Base-by-base conservation (phyloP, 2,329 filamentous ascomycete genomes). In the Phialocephala subalpina region DNA sequence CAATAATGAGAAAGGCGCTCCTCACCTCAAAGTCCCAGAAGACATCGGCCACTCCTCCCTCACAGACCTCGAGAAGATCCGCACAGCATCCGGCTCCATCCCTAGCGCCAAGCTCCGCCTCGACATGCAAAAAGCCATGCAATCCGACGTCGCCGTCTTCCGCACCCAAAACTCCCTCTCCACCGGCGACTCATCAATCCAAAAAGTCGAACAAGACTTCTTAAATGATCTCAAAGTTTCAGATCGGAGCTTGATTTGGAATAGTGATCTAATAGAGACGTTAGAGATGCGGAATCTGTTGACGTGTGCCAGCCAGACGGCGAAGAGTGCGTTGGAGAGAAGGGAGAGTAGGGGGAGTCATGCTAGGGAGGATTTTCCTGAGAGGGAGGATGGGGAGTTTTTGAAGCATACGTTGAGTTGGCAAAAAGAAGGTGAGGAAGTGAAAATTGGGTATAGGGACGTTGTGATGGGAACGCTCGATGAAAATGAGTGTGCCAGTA, bases 11-110 rank as follows among this genome's bases (percentile, higher is more conserved):
- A 69, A 81, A 80, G 58, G 76, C 77, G n/a, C 70, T 71, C 9
- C 79, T 79, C 63, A 93, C 68, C 97, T 97, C 76, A 86, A 90
- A 79, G 87, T 92, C 63, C 90, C 97, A 69, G 95, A 97, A 84
- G 29, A 67, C 70, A 64, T 79, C 75, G 45, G 75, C 7, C n/a
- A 53, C 40, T 25, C 57, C 1, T 52, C 63, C 6, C 40, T 80
- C 40, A n/a, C 60, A 33, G 73, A 78, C 62, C 69, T 80, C 62
- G 74, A 80, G 18, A 70, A 67, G 2, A 76, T 82, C 55, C 76
- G 81, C 6, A 70, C 68, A 1, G 73, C 80, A 12, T 70, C 76
- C 8, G 81, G 82, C 45, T 74, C 73, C n/a, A 76, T 74, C 7
- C 70, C 78, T 4, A 64, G 63, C 35, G 38, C 63, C 7, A 64